Evolutionary conservation across 176 grass and related monocot genomes (phyloP).

Genomic region (Juncus inflexus): DNA sequence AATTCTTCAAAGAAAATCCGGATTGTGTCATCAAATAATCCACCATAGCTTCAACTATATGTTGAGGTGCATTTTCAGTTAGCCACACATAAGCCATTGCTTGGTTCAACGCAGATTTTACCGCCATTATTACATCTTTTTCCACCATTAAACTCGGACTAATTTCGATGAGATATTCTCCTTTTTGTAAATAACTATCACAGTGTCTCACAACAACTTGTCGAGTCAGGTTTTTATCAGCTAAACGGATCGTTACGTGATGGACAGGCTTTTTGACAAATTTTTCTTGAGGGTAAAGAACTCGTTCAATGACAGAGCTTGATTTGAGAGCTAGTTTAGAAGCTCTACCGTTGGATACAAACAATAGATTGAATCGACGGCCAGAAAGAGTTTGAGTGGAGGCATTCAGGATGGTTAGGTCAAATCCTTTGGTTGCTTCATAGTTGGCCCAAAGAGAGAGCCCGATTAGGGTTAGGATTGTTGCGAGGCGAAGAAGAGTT

Average conservation of each 20-base stretch:
- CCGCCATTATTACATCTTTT: not conserved
- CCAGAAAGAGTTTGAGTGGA: not conserved
- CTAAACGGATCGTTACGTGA: constrained; percentile 47
- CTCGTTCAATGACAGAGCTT: constrained; percentile 14
- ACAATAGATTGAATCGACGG: constrained; percentile 26
- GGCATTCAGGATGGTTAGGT: constrained; percentile 21
- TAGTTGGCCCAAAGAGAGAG: constrained; percentile 39
- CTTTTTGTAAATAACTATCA: not conserved
- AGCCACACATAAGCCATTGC: constrained; percentile 64
- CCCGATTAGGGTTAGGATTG: constrained; percentile 10
- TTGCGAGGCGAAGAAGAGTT: constrained; percentile 16
- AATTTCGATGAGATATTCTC: constrained; percentile 43
- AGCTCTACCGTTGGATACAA: constrained; percentile 29
- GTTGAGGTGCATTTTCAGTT: constrained; percentile 40
- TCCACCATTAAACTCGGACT: constrained; percentile 37
- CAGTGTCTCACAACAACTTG: constrained; percentile 11
- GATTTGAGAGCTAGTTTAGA: constrained; percentile 7
- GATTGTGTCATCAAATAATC: constrained; percentile 38
- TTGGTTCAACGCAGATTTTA: constrained; percentile 36
- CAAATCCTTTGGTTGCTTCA: constrained; percentile 34
- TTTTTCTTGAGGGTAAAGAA: constrained; percentile 19
- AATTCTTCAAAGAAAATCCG: not conserved
- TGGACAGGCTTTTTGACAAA: constrained; percentile 29
- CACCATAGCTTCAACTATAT: constrained; percentile 42
- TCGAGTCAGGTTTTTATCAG: constrained; percentile 27